phyloP scores from a whole-genome alignment of 169 alveolate genomes.

The Plasmodium inui region DNA sequence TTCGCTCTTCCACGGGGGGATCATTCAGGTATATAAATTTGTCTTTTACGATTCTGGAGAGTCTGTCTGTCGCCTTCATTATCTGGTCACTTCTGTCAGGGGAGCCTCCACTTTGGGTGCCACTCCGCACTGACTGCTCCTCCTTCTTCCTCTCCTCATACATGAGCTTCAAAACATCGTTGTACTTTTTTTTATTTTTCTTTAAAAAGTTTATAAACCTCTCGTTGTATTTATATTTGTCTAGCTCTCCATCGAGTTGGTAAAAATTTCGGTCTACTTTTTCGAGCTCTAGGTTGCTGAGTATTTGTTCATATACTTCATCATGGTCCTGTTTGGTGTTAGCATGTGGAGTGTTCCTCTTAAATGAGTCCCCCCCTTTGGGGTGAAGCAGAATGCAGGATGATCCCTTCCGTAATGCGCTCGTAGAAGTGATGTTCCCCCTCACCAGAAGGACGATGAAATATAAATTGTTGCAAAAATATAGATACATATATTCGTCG shows the following conservation, averaged over 20 bases:
- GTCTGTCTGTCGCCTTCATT: not conserved
- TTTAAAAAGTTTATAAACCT: slow-evolving; percentile 43
- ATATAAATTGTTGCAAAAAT: slow-evolving; percentile 55
- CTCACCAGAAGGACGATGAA: slow-evolving; percentile 31
- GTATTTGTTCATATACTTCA: slow-evolving; percentile 17
- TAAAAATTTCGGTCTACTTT: slow-evolving; percentile 27
- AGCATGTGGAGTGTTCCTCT: not conserved
- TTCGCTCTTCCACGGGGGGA: not conserved
- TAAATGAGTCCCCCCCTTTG: not conserved
- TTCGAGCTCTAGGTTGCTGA: slow-evolving; percentile 17
- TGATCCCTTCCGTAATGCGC: not conserved
- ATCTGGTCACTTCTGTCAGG: not conserved
- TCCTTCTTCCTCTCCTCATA: slow-evolving; percentile 21
- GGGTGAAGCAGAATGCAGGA: not conserved
- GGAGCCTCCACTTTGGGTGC: not conserved
- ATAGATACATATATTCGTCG: slow-evolving; percentile 38
- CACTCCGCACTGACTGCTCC: not conserved
- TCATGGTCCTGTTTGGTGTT: not conserved
- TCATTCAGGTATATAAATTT: slow-evolving; percentile 33
- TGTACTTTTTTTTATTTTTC: slow-evolving; percentile 52
- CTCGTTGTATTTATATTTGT: slow-evolving; percentile 64
- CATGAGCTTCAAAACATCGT: slow-evolving; percentile 52
- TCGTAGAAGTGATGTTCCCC: not conserved
- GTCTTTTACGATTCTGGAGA: slow-evolving; percentile 15
- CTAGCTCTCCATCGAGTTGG: slow-evolving; percentile 24